phyloP scores from a whole-genome alignment of 1,284 basidiomycete genomes.

The Spongispora temasekensis region DNA sequence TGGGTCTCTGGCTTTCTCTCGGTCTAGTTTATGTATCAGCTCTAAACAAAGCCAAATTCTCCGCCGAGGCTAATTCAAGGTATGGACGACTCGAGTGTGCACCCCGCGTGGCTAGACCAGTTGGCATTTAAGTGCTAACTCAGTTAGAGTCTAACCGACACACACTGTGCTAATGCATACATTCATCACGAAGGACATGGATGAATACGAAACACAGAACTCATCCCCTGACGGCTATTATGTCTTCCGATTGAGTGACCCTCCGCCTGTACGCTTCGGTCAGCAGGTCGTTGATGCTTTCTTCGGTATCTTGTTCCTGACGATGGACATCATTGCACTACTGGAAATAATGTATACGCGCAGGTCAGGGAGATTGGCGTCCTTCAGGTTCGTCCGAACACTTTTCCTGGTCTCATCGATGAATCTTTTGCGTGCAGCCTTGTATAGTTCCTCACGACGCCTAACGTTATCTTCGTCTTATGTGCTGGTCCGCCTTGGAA shows the following conservation, averaged over 20 bases:
- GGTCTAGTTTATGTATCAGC: no score
- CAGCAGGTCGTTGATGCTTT: conserved; percentile 5
- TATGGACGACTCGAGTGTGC: no score
- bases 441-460: conserved; percentile 2
- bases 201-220: neutral
- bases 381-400: conserved; percentile 1
- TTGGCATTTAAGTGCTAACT: no score
- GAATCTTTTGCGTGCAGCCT: conserved; percentile 3
- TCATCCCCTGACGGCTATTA: neutral
- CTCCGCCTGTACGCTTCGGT: neutral
- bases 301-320: conserved; percentile 5
- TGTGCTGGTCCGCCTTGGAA: conserved; percentile 7
- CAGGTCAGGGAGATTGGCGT: conserved; percentile 9
- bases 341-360: conserved; percentile 15
- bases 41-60: no score
- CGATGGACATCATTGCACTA: neutral
- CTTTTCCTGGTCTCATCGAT: conserved; percentile 11
- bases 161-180: no score
- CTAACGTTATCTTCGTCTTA: conserved; percentile 2
- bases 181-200: no score
- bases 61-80: no score
- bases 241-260: neutral
- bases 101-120: no score
- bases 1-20: no score
- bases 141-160: no score